Conservation (phyloP, 768 basidiomycete genomes). For the Calvatia gigantea region DNA sequence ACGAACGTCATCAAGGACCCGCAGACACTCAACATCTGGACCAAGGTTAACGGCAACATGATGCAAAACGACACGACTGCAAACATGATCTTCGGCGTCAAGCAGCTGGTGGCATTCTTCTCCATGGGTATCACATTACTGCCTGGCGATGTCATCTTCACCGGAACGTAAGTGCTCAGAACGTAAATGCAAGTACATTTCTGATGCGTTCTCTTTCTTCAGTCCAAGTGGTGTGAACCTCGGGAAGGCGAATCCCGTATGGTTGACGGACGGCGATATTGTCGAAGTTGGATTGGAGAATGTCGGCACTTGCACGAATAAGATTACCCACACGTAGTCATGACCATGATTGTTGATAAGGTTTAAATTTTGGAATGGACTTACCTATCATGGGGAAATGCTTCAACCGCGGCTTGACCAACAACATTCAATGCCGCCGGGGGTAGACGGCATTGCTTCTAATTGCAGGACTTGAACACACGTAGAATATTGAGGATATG, state of each 20-base stretch:
- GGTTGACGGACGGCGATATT: slow-evolving; percentile 34
- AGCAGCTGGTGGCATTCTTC: slow-evolving; percentile 37
- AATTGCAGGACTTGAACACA: too few species aligned
- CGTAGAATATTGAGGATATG: too few species aligned
- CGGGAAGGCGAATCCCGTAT: slow-evolving; percentile 29
- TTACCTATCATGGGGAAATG: neutral
- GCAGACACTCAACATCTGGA: slow-evolving; percentile 37
- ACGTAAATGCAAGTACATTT: neutral
- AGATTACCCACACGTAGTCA: slow-evolving; percentile 25
- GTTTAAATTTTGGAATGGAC: neutral
- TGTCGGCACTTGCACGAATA: slow-evolving; percentile 35
- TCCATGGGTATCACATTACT: slow-evolving; percentile 40
- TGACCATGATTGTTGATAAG: neutral
- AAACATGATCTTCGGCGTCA: slow-evolving; percentile 40
- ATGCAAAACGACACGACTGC: slow-evolving; percentile 38
- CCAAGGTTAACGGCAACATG: slow-evolving; percentile 36
- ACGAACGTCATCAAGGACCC: slow-evolving; percentile 35
- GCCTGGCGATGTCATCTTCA: slow-evolving; percentile 42
- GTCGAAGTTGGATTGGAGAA: slow-evolving; percentile 36
- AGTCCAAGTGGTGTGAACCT: slow-evolving; percentile 34
- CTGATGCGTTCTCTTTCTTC: neutral
- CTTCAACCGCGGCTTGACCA: too few species aligned
- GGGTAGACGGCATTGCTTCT: too few species aligned
- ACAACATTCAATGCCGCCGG: too few species aligned
- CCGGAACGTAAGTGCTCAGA: slow-evolving; percentile 31